Conservation (phyloP, 2,329 filamentous ascomycete genomes). For the Magnaporthiopsis poae region DNA sequence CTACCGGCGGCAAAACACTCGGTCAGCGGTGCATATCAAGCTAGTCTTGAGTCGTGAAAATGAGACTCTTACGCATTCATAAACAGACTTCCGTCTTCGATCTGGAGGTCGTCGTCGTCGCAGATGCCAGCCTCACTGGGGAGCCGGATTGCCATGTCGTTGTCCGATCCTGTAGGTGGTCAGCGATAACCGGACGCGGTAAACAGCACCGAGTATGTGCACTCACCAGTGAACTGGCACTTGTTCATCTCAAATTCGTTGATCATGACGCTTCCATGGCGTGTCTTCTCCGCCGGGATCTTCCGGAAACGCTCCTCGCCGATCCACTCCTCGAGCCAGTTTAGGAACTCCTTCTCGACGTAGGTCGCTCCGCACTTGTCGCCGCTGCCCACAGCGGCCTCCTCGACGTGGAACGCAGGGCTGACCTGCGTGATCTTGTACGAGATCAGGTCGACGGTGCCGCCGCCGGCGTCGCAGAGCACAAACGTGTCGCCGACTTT, state of each 20-base stretch:
- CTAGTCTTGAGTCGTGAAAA: background rate
- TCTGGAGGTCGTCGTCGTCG: slow-evolving; percentile 10
- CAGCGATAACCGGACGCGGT: background rate
- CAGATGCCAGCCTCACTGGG: slow-evolving; percentile 10
- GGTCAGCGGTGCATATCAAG: background rate
- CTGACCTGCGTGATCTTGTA: slow-evolving; percentile 36
- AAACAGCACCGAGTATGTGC: background rate
- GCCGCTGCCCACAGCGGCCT: slow-evolving; percentile 9
- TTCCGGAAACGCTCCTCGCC: slow-evolving; percentile 9
- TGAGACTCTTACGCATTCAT: background rate
- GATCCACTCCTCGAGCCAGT: slow-evolving; percentile 12
- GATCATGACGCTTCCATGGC: slow-evolving; percentile 11
- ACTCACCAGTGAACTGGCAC: slow-evolving; percentile 9
- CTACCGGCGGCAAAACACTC: background rate
- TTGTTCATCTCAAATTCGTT: slow-evolving; percentile 10
- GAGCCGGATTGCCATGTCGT: slow-evolving; percentile 10
- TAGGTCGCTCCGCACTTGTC: slow-evolving; percentile 13
- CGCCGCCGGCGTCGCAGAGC: slow-evolving; percentile 23
- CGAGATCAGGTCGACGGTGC: slow-evolving; percentile 37
- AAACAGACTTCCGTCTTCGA: slow-evolving; percentile 8
- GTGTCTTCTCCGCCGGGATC: slow-evolving; percentile 8
- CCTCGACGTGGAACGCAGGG: slow-evolving; percentile 20
- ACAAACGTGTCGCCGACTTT: slow-evolving; percentile 17
- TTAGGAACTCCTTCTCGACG: slow-evolving; percentile 13
- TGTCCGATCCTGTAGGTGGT: slow-evolving; percentile 1